Evolutionary conservation across 257 asterid genomes (phyloP), one percentile per base, ranked within the genome.

Genomic region (Perilla frutescens): DNA sequence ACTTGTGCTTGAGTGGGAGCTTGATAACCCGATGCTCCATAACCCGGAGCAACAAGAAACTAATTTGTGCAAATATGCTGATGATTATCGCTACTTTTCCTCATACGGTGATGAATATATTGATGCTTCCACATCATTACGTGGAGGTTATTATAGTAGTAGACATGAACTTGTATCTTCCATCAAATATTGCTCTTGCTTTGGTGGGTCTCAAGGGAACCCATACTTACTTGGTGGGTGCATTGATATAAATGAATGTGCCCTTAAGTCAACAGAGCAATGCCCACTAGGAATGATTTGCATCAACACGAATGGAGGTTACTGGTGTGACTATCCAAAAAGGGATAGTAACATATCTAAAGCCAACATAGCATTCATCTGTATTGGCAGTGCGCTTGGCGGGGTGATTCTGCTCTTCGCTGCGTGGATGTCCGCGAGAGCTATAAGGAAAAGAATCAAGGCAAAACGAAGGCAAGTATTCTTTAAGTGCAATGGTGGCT

Each of bases 401-500:
- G 71, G 69, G 4, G 5, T 59, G 7, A 65, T 77, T 57, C 39
- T 73, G 65, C 75, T 55, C 13, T 1, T 71, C 3, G 79, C 65
- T 7, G 15, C 44, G 9, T 58, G 12, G 3, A 4, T 31, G 44
- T n/a, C 45, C 10, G 20, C 4, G 26, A 58, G 44, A 14, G 20
- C 10, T 11, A 57, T 12, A 10, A 59, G 65, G 26, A 59, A 59
- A 14, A 59, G 65, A 36, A 59, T 34, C 15, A 66, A 83, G 78
- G 71, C 59, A 1, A 76, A 39, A 20, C 79, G 72, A 7, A 68
- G 14, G 41, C 71, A 56, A n/a, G 77, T 51, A 54, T 79, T 79
- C n/a, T 83, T 48, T n/a, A 79, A 71, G 73, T 72, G 72, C 7
- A 80, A 82, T 8, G 84, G 86, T 10, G 84, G 86, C 10, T 26